Evolutionary conservation across 345 rosid genomes (phyloP).

Genomic region (Gynandropsis gynandra): DNA sequence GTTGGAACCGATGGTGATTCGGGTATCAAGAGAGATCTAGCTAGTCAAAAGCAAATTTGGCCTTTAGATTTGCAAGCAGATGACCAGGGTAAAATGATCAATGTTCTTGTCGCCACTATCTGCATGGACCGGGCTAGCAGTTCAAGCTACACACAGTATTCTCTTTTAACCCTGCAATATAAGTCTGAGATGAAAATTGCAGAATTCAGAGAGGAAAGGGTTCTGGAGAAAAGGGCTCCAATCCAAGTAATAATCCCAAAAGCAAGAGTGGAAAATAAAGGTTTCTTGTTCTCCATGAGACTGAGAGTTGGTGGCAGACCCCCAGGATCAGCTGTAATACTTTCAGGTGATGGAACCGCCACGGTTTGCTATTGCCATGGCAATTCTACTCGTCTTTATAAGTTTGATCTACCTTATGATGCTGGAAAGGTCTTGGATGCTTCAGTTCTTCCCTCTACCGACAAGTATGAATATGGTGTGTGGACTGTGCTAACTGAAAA

Average conservation of each 20-base stretch:
- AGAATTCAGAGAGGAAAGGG: slow-evolving; percentile 39
- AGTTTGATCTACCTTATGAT: slow-evolving; percentile 88
- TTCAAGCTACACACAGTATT: slow-evolving; percentile 91
- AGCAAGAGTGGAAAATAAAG: slow-evolving; percentile 91
- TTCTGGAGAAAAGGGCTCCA: slow-evolving; percentile 84
- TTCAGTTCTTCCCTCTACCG: slow-evolving; percentile 69
- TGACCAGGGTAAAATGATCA: slow-evolving; percentile 65
- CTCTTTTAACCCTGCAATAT: slow-evolving; percentile 78
- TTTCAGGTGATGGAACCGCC: slow-evolving; percentile 92
- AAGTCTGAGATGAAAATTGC: slow-evolving; percentile 41
- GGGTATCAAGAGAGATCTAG: slow-evolving; percentile 80
- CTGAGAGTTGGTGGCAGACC: slow-evolving; percentile 87
- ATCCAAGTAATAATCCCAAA: slow-evolving; percentile 92
- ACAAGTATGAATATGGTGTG: slow-evolving; percentile 72
- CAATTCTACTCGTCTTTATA: slow-evolving; percentile 70
- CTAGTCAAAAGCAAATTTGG: slow-evolving; percentile 92
- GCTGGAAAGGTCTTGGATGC: slow-evolving; percentile 97
- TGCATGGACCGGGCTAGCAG: slow-evolving; percentile 86
- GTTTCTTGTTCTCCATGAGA: slow-evolving; percentile 80
- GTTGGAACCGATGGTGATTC: slow-evolving; percentile 71
- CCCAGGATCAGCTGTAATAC: slow-evolving; percentile 72
- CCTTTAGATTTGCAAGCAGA: slow-evolving; percentile 84
- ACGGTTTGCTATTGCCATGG: slow-evolving; percentile 71
- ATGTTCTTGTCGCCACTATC: slow-evolving; percentile 80
- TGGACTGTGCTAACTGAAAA: slow-evolving; percentile 91